Base-by-base conservation (phyloP, 2,329 filamentous ascomycete species). In the Coniochaeta ligniaria region DNA sequence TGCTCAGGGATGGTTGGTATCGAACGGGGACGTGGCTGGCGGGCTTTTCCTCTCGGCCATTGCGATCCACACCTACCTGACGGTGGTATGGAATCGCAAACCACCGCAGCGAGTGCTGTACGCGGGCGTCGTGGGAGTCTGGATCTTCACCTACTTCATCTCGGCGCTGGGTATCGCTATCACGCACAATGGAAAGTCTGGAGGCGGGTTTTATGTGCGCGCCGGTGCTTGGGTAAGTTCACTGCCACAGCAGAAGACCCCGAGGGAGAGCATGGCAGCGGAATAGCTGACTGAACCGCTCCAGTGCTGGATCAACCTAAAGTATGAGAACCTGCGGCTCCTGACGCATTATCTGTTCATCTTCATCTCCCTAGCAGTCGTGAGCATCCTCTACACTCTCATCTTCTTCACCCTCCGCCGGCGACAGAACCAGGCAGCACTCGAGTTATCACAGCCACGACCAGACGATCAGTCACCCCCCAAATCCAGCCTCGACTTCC, bases 291-390 rank as follows among this genome's bases (percentile, higher is more conserved):
- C 35, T 20, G 55, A 58, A 31, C 17, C 16, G 26, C 54, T 57
- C 28, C 64, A 80, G 84, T 88, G 86, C 69, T 89, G 85, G 85
- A 79, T 88, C 24, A 83, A 81, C 62, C 69, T 78, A 17, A 69
- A 76, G 20, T 83, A 82, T 62, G 75, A 79, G 55, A 69, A 70
- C 16, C 74, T 85, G 35, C 83, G 85, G 54, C 75, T 89, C 1
- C 78, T 79, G 69, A 76, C 83, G 1, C 85, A 88, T 66, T 88
- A 88, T 66, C 71, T 87, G 58, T 88, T 83, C 79, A 84, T 88
- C 60, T 86, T 78, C 61, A 65, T 76, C n/a, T 66, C 71, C 9
- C 68, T 78, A 5, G 63, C 68, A 24, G 17, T 73, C 8, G 76
- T 75, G 0, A 70, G 69, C 56, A 47, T 70, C 3, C 63, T 77